Conservation (phyloP, 1,284 basidiomycete species). For the Peniophora sp. region DNA sequence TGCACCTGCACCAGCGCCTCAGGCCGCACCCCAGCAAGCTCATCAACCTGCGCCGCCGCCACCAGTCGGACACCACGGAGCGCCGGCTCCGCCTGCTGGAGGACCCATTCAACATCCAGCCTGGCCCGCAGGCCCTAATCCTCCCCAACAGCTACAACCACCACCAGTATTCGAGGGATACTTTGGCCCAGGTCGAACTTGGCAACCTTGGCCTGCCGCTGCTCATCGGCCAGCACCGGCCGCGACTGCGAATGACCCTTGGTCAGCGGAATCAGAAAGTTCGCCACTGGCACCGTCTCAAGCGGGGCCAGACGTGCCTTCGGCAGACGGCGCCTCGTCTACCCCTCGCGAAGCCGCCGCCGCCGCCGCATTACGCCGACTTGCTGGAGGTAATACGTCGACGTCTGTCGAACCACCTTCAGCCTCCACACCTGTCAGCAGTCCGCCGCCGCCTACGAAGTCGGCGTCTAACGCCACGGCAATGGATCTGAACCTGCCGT, state of each 20-base stretch:
- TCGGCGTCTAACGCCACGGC: background rate
- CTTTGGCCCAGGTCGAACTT: constrained; percentile 51
- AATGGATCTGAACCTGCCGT: constrained; percentile 27
- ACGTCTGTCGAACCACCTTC: constrained; percentile 2
- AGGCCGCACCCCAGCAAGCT: constrained; percentile 8
- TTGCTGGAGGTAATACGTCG: constrained; percentile 1
- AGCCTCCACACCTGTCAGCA: constrained; percentile 2
- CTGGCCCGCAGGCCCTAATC: constrained; percentile 13
- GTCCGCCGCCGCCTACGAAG: background rate
- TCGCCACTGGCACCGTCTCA: background rate
- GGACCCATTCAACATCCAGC: constrained; percentile 12
- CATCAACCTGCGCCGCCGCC: constrained; percentile 12
- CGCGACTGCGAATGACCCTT: background rate
- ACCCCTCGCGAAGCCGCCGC: constrained; percentile 26
- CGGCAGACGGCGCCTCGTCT: constrained; percentile 7
- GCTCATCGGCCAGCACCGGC: background rate
- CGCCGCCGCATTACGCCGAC: constrained; percentile 27
- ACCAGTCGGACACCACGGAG: background rate
- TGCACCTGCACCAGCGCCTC: constrained; percentile 10
- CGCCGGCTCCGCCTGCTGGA: background rate
- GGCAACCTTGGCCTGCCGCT: constrained; percentile 52
- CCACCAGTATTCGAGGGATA: constrained; percentile 40
- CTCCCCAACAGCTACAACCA: constrained; percentile 21
- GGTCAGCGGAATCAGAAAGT: background rate
- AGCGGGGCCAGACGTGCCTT: background rate